These are phyloP conservation scores for Phaffia rhodozyma DNA, from an alignment of 1,284 basidiomycete genomes.

Conservation along the genomic window DNA sequence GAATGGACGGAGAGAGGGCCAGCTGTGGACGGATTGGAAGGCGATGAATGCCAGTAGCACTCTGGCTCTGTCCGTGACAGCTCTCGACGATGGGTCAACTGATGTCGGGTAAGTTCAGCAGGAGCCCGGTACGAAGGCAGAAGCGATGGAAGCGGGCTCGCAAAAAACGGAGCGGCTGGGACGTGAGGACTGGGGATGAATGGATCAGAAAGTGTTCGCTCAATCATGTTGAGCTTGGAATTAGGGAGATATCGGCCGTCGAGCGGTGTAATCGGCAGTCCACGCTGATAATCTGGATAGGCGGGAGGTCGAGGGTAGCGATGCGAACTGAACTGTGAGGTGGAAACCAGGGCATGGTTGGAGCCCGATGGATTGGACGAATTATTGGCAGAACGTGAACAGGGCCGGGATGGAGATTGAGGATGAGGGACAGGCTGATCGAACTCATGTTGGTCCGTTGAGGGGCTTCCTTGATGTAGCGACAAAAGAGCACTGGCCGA, in stretches of 20 bases:
- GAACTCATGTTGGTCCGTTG: neutral
- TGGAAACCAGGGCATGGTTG: neutral
- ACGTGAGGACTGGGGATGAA: conserved; percentile 1
- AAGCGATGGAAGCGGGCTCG: neutral
- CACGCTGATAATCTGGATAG: neutral
- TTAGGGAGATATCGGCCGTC: neutral
- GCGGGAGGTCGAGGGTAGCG: neutral
- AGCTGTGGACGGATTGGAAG: neutral
- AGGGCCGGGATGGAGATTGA: neutral
- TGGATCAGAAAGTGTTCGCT: conserved; percentile 8
- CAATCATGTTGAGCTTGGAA: neutral
- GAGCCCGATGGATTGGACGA: neutral
- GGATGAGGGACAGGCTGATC: neutral
- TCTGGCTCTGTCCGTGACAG: conserved; percentile 4
- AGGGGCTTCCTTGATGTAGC: neutral
- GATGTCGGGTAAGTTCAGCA: neutral
- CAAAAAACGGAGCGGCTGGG: neutral
- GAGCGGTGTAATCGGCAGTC: too few species aligned
- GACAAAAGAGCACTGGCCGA: neutral
- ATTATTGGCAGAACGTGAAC: neutral
- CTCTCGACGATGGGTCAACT: neutral
- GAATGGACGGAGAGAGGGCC: too few species aligned
- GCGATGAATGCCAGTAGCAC: conserved; percentile 10
- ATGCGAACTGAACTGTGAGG: neutral
- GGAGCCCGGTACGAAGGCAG: neutral